Evolutionary conservation across 768 basidiomycete species (phyloP), one percentile per base, ranked within the genome.

Genomic region (Russula ochroleuca): DNA sequence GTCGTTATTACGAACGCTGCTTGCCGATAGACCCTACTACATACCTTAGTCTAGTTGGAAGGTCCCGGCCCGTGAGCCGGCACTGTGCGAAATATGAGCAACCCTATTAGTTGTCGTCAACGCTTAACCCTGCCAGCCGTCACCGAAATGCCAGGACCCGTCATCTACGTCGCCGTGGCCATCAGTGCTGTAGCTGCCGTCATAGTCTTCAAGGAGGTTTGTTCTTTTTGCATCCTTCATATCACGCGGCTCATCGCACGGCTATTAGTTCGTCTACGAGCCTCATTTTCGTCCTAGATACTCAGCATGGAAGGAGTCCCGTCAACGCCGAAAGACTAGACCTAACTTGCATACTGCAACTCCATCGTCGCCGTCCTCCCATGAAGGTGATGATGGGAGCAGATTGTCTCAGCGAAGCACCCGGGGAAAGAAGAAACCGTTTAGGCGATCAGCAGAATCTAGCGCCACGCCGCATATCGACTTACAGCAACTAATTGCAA

Each of bases 111-210:
- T 43, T 19, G 17, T 19, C 17, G 41, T 45, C 43, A 45, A 45
- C 43, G 19, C 43, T 45, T 17, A 47, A 47, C 5, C 45, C 15
- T 23, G 21, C 19, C 21, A 47, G 3, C 45, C 19, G 59, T n/a
- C 67, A 23, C 35, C 7, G 5, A 51, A 35, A 68, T 68, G 68
- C 68, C 68, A 23, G 68, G 59, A 14, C 68, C 68, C 21, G 62
- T 43, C 5, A 19, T 68, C 7, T 68, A 67, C 41, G 62, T 67
- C n/a, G 68, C 54, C 6, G 68, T 59, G 37, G 59, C 57, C 41
- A 64, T 68, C 41, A 37, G 68, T 23, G 50, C 68, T 4, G 59
- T 64, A 25, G 68, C 60, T 14, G 62, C 59, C 3, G 66, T 52
- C n/a, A 31, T 54, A 25, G 68, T 50, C 50, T 59, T 68, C 43